Base-by-base conservation (phyloP, 129 eudicot species). In the Helianthus tuberosus region DNA sequence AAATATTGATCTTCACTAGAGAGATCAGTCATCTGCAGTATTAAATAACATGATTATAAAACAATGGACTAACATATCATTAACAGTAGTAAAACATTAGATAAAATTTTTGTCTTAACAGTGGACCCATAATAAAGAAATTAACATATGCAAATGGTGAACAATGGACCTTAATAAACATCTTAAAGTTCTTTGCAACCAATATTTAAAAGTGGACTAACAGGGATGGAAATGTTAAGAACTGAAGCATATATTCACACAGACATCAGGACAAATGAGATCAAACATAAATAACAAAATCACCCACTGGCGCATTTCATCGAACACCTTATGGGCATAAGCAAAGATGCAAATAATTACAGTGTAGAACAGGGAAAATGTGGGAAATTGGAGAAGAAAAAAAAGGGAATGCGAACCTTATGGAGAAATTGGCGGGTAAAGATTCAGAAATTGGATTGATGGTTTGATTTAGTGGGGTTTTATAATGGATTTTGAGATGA, bases 311-410 rank as follows among this genome's bases (percentile, higher is more conserved):
- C 8, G 64, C 80, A 76, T 76, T 76, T 67, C 61, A 49, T 50
- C 69, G 27, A 78, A 77, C 55, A 70, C 66, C 57, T 77, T 17
- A 39, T 41, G 20, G 51, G 23, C 82, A 72, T 79, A 6, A 64
- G 48, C 13, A 66, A 76, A 55, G 47, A 46, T 1, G 49, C 57
- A 27, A 44, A 74, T 15, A n/a, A 10, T 51, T 2, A 53, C 13
- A 1, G 5, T 29, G 23, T 14, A 3, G 6, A 57, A 15, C 17
- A 58, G 32, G 35, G 3, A 41, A 16, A 57, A 8, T 1, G 52
- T 38, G 15, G 74, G 6, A 25, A 41, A 43, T 20, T 3, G 48
- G 16, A 5, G 60, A 38, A 75, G 10, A 43, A 20, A 69, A 20
- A 69, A 46, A 43, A 17, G 72, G 11, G 39, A 53, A 71, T 41